These are phyloP conservation scores for Arthrocladium fulminans DNA, from an alignment of 2,329 filamentous ascomycete species.

Conservation along the genomic window DNA sequence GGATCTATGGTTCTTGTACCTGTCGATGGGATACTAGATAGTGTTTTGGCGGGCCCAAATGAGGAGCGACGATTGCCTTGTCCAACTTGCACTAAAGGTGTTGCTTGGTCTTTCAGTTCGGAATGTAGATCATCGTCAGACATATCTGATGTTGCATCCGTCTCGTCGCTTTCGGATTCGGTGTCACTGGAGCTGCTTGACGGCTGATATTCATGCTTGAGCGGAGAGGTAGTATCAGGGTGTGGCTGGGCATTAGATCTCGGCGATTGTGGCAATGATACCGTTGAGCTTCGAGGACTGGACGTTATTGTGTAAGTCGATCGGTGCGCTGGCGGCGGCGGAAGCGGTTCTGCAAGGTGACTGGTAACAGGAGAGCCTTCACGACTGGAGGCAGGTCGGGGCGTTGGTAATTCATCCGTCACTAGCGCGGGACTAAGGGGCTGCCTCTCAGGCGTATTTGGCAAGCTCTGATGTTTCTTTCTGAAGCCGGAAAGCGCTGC, in stretches of 20 bases:
- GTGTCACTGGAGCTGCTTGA: constrained; percentile 60
- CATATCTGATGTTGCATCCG: constrained; percentile 42
- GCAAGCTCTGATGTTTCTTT: constrained; percentile 4
- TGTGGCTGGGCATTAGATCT: constrained; percentile 36
- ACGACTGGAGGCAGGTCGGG: constrained; percentile 4
- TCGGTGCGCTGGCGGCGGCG: constrained; percentile 42
- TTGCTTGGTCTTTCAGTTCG: constrained; percentile 45
- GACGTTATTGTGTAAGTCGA: constrained; percentile 27
- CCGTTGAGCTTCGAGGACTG: constrained; percentile 31
- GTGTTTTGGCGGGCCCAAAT: constrained; percentile 25
- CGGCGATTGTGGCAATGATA: constrained; percentile 25
- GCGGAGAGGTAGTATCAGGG: constrained; percentile 54
- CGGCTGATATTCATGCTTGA: constrained; percentile 95
- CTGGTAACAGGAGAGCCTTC: constrained; percentile 1
- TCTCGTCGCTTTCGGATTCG: constrained; percentile 47
- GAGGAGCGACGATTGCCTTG: constrained; percentile 35
- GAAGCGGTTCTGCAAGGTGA: constrained; percentile 23
- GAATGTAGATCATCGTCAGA: constrained; percentile 40
- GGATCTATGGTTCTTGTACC: constrained; percentile 58
- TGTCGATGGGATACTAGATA: constrained; percentile 31
- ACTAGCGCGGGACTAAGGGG: constrained; percentile 10
- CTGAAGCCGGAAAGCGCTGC: constrained; percentile 4
- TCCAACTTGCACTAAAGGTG: constrained; percentile 26
- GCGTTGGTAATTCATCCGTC: constrained; percentile 16
- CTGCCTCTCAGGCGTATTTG: constrained; percentile 2